phyloP scores from a whole-genome alignment of 2,329 filamentous ascomycete genomes.

The Pseudogymnoascus sp. region DNA sequence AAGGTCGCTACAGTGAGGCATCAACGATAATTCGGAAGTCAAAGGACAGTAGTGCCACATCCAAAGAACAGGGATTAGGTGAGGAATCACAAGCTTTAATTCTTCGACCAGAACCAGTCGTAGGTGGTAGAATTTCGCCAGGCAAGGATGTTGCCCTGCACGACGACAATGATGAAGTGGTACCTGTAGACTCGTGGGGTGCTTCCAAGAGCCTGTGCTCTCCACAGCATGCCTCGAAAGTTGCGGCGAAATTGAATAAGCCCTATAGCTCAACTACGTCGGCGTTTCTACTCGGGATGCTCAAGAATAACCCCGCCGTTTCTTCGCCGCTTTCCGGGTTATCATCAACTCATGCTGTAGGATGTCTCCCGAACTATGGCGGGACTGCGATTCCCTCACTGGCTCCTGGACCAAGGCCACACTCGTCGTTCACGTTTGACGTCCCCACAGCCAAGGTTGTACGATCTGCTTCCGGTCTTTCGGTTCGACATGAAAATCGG shows the following conservation, averaged over 20 bases:
- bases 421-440: neutral
- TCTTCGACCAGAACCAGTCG: neutral
- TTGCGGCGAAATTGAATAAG: neutral
- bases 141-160: neutral
- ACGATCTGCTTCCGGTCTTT: neutral
- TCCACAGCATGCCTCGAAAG: neutral
- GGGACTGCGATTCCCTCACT: conserved; percentile 27
- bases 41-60: neutral
- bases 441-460: neutral
- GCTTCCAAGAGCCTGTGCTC: neutral
- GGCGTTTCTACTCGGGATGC: conserved; percentile 23
- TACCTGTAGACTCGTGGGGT: conserved; percentile 17
- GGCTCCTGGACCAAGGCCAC: conserved; percentile 15
- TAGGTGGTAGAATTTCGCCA: neutral
- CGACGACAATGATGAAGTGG: conserved; percentile 12
- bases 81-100: conserved; percentile 7
- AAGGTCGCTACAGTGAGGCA: neutral
- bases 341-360: conserved; percentile 26
- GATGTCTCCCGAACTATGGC: conserved; percentile 26
- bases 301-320: conserved; percentile 18
- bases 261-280: neutral
- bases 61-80: conserved; percentile 9
- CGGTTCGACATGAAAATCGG: neutral
- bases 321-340: conserved; percentile 22
- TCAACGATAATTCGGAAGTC: conserved; percentile 10